Evolutionary conservation across 2,329 filamentous ascomycete genomes (phyloP).

Genomic region (Onygenales sp.): DNA sequence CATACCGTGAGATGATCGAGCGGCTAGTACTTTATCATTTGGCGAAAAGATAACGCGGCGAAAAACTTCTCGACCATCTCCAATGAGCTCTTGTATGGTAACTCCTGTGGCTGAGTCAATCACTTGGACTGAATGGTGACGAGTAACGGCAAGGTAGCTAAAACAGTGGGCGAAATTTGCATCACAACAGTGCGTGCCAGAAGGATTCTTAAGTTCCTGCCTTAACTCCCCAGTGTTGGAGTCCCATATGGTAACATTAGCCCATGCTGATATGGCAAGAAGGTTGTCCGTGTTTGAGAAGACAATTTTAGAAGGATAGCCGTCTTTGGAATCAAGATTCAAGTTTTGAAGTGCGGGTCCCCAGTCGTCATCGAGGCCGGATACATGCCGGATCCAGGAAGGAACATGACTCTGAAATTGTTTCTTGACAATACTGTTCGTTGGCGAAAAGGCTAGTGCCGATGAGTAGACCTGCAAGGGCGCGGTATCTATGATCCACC

Average conservation of each 20-base stretch:
- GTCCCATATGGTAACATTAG: neutral
- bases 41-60: neutral
- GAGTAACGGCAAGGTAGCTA: neutral
- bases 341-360: neutral
- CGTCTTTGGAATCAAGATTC: too few species aligned
- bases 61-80: neutral
- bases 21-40: neutral
- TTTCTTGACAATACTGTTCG: conserved; percentile 16
- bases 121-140: neutral
- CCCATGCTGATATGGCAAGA: neutral
- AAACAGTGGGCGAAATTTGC: neutral
- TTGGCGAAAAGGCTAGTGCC: conserved; percentile 24
- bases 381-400: conserved; percentile 8
- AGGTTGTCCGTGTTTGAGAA: neutral
- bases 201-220: neutral
- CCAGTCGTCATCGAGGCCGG: neutral
- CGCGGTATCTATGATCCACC: conserved; percentile 19
- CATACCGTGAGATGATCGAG: neutral
- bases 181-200: too few species aligned
- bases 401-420: conserved; percentile 15
- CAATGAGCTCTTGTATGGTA: neutral
- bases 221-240: neutral
- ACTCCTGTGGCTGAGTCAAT: neutral
- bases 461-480: conserved; percentile 26
- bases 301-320: too few species aligned